Evolutionary conservation across 1,139 yeast species (phyloP).

Genomic region (Geotrichum reessii): DNA sequence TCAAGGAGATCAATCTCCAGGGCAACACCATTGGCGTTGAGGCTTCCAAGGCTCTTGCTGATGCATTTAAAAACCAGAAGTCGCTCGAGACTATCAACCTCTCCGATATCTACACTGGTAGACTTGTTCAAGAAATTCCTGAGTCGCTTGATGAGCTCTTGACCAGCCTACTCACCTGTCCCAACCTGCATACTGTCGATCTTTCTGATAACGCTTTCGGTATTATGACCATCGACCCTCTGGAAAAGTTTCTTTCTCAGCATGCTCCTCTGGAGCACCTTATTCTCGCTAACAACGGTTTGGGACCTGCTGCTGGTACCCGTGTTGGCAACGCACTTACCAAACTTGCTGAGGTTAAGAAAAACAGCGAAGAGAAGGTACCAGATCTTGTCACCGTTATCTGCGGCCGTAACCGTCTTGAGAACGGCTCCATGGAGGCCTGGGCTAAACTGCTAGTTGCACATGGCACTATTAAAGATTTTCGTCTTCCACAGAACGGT

Average conservation of each 20-base stretch:
- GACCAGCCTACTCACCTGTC: conserved; percentile 64
- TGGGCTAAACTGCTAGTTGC: conserved; percentile 66
- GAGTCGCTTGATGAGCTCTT: conserved; percentile 66
- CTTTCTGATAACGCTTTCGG: conserved; percentile 97
- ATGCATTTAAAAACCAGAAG: conserved; percentile 43
- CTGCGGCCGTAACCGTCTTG: conserved; percentile 95
- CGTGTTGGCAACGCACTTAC: conserved; percentile 83
- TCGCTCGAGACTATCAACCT: conserved; percentile 61
- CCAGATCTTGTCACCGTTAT: conserved; percentile 64
- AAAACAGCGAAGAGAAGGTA: conserved; percentile 30
- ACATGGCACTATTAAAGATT: conserved; percentile 65
- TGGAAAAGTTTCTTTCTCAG: conserved; percentile 68
- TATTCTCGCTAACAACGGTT: conserved; percentile 87
- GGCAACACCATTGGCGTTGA: conserved; percentile 95
- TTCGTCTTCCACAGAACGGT: conserved; percentile 90
- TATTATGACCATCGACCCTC: conserved; percentile 88
- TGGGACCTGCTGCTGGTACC: conserved; percentile 97
- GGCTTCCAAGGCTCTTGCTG: conserved; percentile 70
- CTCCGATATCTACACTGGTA: conserved; percentile 90
- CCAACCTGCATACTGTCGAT: conserved; percentile 66
- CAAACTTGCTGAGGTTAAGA: conserved; percentile 62
- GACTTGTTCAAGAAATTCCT: conserved; percentile 93
- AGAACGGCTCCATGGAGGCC: conserved; percentile 74
- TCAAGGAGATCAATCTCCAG: conserved; percentile 67
- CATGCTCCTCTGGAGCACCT: conserved; percentile 80